Percentiles rank a stretch among this genome's conserved stretches.
phyloP scores from a whole-genome alignment of 2,329 filamentous ascomycete species.

The Periconia macrospinosa region DNA sequence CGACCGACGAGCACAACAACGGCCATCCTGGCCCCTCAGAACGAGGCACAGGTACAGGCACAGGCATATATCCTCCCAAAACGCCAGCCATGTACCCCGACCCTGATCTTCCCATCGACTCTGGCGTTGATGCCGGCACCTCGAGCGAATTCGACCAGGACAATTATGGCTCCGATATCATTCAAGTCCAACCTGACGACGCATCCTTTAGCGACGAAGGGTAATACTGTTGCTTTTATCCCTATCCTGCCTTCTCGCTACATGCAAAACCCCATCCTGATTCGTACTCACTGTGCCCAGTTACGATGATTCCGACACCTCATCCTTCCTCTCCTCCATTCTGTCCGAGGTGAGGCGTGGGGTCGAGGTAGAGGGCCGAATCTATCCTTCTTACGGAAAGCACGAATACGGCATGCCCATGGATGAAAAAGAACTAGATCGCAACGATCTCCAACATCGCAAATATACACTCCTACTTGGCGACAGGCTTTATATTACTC shows the following conservation, averaged over 20 bases:
- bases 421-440: conserved; percentile 25
- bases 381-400: conserved; percentile 24
- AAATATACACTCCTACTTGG: conserved; percentile 23
- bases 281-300: conserved; percentile 11
- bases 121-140: conserved; percentile 17
- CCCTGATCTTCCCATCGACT: conserved; percentile 6
- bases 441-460: conserved; percentile 27
- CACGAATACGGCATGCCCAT: conserved; percentile 30
- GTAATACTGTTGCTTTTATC: conserved; percentile 4
- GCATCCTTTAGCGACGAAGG: conserved; percentile 21
- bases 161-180: conserved; percentile 16
- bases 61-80: too few species aligned
- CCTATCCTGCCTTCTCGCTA: too few species aligned
- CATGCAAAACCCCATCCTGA: too few species aligned
- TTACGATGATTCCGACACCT: conserved; percentile 22
- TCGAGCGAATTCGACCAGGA: conserved; percentile 21
- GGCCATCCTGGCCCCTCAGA: too few species aligned
- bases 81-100: background rate
- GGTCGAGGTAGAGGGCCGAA: conserved; percentile 21
- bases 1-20: too few species aligned
- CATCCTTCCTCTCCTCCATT: conserved; percentile 26
- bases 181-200: conserved; percentile 21
- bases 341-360: conserved; percentile 23
- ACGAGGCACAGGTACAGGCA: too few species aligned
- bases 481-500: conserved; percentile 18